A percentile compares a stretch with the other conserved stretches of the same genome.
Conservation (phyloP, 768 basidiomycete genomes). For the Macrolepiota dolichaula region DNA sequence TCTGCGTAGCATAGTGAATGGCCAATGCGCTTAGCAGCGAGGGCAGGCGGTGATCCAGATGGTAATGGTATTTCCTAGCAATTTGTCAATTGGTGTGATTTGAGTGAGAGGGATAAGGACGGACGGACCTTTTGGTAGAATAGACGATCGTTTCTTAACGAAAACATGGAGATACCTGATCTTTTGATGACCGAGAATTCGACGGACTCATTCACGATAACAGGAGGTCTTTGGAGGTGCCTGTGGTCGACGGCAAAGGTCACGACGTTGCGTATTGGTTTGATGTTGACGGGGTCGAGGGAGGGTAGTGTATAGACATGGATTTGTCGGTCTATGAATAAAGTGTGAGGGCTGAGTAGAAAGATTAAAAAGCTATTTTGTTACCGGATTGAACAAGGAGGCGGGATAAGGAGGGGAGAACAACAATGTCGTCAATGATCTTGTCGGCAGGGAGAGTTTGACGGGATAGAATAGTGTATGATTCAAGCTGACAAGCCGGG, state of each 20-base stretch:
- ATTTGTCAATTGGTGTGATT: not conserved
- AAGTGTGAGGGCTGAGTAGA: not conserved
- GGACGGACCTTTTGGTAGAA: conserved; percentile 52
- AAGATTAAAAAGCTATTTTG: not conserved
- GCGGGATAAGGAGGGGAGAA: conserved; percentile 73
- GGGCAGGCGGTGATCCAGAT: conserved; percentile 36
- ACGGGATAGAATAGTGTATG: conserved; percentile 65
- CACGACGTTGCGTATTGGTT: conserved; percentile 78
- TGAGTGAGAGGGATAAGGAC: not conserved
- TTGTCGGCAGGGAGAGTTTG: conserved; percentile 67
- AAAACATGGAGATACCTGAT: conserved; percentile 57
- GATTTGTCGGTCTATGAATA: conserved; percentile 52
- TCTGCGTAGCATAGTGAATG: conserved; percentile 73
- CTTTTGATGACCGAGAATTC: conserved; percentile 77
- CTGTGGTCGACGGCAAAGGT: conserved; percentile 81
- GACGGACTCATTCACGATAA: conserved; percentile 43
- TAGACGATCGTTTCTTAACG: conserved; percentile 58
- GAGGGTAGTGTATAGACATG: conserved; percentile 81
- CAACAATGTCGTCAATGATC: conserved; percentile 75
- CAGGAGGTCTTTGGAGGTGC: conserved; percentile 50
- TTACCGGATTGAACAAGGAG: conserved; percentile 75
- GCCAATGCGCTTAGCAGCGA: conserved; percentile 58
- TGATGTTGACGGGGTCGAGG: conserved; percentile 72
- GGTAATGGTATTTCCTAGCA: conserved; percentile 72
- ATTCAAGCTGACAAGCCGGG: conserved; percentile 40